Conservation (phyloP, 345 rosid genomes). For the Viola odorata region DNA sequence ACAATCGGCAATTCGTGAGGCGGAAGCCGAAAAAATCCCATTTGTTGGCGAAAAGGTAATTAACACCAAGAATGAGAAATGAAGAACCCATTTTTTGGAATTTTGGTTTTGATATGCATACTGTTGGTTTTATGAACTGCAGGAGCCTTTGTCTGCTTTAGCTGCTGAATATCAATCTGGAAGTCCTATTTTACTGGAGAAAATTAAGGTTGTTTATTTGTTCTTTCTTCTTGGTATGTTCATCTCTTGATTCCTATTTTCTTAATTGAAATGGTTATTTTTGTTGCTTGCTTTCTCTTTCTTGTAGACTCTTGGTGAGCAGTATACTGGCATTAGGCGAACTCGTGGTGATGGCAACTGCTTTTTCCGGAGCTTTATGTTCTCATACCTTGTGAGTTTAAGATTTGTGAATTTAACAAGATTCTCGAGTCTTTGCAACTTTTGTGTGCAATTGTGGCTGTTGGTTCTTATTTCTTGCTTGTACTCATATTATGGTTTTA, state of each 20-base stretch:
- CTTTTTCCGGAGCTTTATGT: slow-evolving; percentile 96
- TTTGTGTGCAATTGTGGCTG: too few relatives aligned
- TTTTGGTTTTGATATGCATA: not conserved
- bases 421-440: too few relatives aligned
- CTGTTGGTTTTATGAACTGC: slow-evolving; percentile 18
- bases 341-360: slow-evolving; percentile 98
- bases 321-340: slow-evolving; percentile 73
- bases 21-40: slow-evolving; percentile 40
- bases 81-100: too few relatives aligned
- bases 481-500: slow-evolving; percentile 13
- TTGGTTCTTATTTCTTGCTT: not conserved
- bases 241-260: not conserved
- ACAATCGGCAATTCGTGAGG: slow-evolving; percentile 18
- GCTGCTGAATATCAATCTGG: slow-evolving; percentile 84
- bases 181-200: slow-evolving; percentile 82
- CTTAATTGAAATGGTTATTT: not conserved
- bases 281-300: not conserved
- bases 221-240: slow-evolving; percentile 1
- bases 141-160: slow-evolving; percentile 86
- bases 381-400: slow-evolving; percentile 79
- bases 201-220: slow-evolving; percentile 59
- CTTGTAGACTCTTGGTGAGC: slow-evolving; percentile 57
- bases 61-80: not conserved
- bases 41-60: slow-evolving; percentile 80
- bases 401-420: too few relatives aligned